Evolutionary conservation across 768 basidiomycete genomes (phyloP).

Genomic region (Panellus pusillus): DNA sequence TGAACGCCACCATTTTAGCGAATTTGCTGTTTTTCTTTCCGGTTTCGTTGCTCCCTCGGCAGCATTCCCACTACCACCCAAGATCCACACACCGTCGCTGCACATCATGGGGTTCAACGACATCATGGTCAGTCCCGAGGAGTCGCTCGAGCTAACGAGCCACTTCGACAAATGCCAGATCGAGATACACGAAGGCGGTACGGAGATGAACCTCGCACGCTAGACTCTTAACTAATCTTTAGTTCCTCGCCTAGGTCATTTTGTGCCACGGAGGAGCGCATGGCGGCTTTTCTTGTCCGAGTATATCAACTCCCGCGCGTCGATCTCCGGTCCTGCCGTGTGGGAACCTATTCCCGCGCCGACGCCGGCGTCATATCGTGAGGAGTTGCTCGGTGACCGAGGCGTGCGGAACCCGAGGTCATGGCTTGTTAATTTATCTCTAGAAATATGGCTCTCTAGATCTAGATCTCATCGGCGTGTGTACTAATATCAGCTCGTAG

Average conservation of each 20-base stretch:
- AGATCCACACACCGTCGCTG: not conserved
- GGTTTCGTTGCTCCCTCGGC: not conserved
- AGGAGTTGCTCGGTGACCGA: not conserved
- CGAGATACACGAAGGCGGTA: not conserved
- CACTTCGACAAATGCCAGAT: not conserved
- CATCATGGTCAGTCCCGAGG: not conserved
- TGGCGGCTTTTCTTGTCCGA: too few relatives aligned
- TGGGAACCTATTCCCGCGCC: not conserved
- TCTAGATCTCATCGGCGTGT: too few relatives aligned
- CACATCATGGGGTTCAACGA: not conserved
- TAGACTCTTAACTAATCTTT: too few relatives aligned
- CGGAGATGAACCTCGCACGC: too few relatives aligned
- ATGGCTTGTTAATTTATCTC: too few relatives aligned
- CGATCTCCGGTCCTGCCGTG: not conserved
- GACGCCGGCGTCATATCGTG: not conserved
- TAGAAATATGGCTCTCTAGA: too few relatives aligned
- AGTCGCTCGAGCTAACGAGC: not conserved
- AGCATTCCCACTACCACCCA: not conserved
- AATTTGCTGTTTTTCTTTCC: not conserved
- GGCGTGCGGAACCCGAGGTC: too few relatives aligned
- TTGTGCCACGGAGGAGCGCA: too few relatives aligned
- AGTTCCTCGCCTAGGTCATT: too few relatives aligned
- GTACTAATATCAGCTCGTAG: too few relatives aligned
- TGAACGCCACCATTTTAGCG: not conserved
- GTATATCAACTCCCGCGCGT: too few relatives aligned